Evolutionary conservation across 2,329 filamentous ascomycete genomes (phyloP), one percentile per base, ranked within the genome.

Genomic region (Trichoderma arundinaceum): DNA sequence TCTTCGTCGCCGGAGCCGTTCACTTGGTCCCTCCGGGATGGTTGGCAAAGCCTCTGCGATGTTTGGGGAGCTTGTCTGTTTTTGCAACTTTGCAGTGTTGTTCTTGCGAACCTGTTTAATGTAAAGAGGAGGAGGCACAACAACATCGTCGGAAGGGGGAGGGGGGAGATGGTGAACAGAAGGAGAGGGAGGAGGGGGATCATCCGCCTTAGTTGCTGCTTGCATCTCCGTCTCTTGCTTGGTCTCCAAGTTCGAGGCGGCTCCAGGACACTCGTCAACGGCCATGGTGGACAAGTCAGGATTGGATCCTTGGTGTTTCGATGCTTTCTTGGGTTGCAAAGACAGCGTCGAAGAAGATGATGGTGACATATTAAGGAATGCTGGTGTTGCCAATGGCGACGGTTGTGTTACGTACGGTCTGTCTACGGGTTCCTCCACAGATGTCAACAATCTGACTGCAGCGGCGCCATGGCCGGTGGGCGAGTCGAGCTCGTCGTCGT

Each of bases 391-490:
- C 51, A 58, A 17, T 66, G 64, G 51, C 58, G 65, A 63, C 49
- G 65, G 17, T 17, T 49, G 58, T 63, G 46, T 32, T 64, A 66
- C 65, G 48, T 66, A 66, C 65, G 59, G 65, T 66, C 65, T 66
- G 13, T 67, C 66, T 33, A 74, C 70, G n/a, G 82, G 77, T 53
- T 88, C 86, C 72, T 89, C 87, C 75, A 87, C 81, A 7, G 86
- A 88, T 60, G 86, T 89, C 77, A 90, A 78, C 71, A 90, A 78
- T 71, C 87, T 82, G 63, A 89, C 82, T 68, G 82, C 84, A 39
- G 86, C 82, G 51, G 81, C 76, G 72, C 83, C 84, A 64, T 81
- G 77, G 66, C 80, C 79, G 44, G 78, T 78, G 17, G 81, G 80
- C 33, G 80, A 82, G 68, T 81, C 78, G 70, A 83, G 78, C 32